phyloP scores from a whole-genome alignment of 164 flowering plant genomes.

The Tinospora cordifolia region DNA sequence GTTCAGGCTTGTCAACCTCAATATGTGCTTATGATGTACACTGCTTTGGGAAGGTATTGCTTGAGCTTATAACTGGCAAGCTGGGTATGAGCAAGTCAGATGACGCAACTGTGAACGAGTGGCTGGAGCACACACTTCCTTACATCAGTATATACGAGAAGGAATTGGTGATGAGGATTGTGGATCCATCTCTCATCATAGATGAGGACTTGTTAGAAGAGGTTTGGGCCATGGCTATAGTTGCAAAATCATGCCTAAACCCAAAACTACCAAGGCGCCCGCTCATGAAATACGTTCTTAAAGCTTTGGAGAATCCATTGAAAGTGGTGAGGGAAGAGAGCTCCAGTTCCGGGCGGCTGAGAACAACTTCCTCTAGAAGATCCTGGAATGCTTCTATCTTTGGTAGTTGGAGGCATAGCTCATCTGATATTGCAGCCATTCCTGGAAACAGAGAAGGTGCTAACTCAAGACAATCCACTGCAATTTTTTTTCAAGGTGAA shows the following conservation, averaged over 20 bases:
- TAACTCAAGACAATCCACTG: constrained; percentile 38
- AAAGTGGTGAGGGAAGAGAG: constrained; percentile 75
- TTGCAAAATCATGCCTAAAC: constrained; percentile 76
- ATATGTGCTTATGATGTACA: constrained; percentile 77
- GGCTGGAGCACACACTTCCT: constrained; percentile 58
- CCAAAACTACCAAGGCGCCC: constrained; percentile 78
- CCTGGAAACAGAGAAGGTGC: constrained; percentile 40
- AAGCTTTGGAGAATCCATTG: constrained; percentile 79
- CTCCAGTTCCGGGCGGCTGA: constrained; percentile 59
- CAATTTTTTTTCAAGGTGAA: constrained; percentile 55
- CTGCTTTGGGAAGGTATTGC: constrained; percentile 81
- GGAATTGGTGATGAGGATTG: constrained; percentile 58
- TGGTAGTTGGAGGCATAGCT: constrained; percentile 91
- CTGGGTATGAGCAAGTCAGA: constrained; percentile 59
- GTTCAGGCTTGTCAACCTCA: constrained; percentile 48
- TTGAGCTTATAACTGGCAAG: constrained; percentile 82
- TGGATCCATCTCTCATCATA: constrained; percentile 65
- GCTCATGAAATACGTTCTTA: constrained; percentile 63
- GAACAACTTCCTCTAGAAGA: constrained; percentile 73
- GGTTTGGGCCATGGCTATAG: constrained; percentile 93
- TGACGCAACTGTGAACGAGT: constrained; percentile 42
- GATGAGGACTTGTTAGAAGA: constrained; percentile 82
- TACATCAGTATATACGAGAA: constrained; percentile 62
- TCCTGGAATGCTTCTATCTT: constrained; percentile 89
- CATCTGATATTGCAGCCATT: constrained; percentile 46